Evolutionary conservation across 805 yeast species (phyloP), one percentile per base, ranked within the genome.

Genomic region (Nakazawaea anatomiae): DNA sequence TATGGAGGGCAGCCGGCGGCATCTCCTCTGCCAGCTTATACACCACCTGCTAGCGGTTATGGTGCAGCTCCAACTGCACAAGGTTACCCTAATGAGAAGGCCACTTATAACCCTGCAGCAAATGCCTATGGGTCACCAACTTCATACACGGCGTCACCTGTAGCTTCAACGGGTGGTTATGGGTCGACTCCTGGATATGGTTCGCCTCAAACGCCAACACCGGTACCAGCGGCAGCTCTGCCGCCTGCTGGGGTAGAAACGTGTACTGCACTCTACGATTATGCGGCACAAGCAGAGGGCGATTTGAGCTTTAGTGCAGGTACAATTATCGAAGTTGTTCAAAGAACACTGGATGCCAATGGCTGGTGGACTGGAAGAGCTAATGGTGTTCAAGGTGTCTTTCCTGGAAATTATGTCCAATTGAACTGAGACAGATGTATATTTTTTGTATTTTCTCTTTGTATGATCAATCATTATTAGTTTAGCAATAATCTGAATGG

Each of bases 351-450:
- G 0, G 96, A 90, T 64, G 77, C 83, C 48, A 89, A 89, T 60
- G 99, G 96, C 5, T 94, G 99, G 99, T 94, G 99, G 99, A 89
- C 97, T 0, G 99, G 99, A 11, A 70, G 76, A 39, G 71, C 78
- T 55, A 88, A 89, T 59, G 97, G 97, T 7, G 85, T 75, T 53
- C 83, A 85, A 53, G 99, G 99, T 52, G 86, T 84, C 9, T 94
- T 95, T 73, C 99, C 99, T 5, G 99, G 97, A 8, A 94, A 92
- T 64, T 94, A 94, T 61, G 99, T 94, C 30, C 92, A 87, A 65
- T 66, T 89, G 58, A 82, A 82, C 59, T 67, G 25, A 18, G 25
- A 18, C 25, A 2, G 25, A n/a, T 18, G 25, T 18, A 18, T 18
- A 18, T 18, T 18, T 18, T 18, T 18, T 18, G 25, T 18, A 18